Base-by-base conservation (phyloP, 768 basidiomycete genomes). In the Leccinum aurantiacum region DNA sequence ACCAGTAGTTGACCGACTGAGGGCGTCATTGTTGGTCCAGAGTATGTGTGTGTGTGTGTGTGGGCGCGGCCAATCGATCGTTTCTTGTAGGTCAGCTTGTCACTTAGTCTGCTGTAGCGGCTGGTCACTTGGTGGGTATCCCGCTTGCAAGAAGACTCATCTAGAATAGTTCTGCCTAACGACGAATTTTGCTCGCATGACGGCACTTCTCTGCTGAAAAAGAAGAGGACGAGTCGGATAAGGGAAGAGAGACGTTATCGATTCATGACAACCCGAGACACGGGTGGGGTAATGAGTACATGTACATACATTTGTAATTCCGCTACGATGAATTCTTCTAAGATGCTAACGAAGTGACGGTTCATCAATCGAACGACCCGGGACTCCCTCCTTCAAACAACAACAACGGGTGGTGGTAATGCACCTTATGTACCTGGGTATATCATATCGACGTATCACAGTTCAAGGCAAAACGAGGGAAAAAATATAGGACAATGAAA, bases 361-460 rank as follows among this genome's bases (percentile, higher is more conserved):
- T 41, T 33, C 5, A 13, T n/a, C 8, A 41, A 41, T 41, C 17
- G 9, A 41, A 41, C 7, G 38, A 38, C 17, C 17, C 38, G 38
- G 37, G 37, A 38, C 15, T 38, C 37, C 38, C 14, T 38, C 41
- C n/a, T n/a, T 41, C 41, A 41, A 41, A 41, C 41, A 41, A 4
- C 38, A 41, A 41, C 37, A 41, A 41, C 35, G 22, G 13, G 13
- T 11, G 37, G 38, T n/a, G n/a, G 41, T n/a, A n/a, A 41, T 41
- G 41, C 41, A 41, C 4, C 41, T n/a, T 49, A 27, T 47, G n/a
- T 41, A 49, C 10, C 5, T 11, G 47, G 58, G 49, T 64, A 66
- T 58, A 29, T 6, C 13, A 4, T 24, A 54, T 56, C 19, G n/a
- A 55, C 24, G 19, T 10, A 6, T 51, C 22, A 31, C 9, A 29